A percentile compares a stretch with the other conserved stretches of the same genome.
Conservation (phyloP, 208 protist species). For the Crithidia acanthocephali region DNA sequence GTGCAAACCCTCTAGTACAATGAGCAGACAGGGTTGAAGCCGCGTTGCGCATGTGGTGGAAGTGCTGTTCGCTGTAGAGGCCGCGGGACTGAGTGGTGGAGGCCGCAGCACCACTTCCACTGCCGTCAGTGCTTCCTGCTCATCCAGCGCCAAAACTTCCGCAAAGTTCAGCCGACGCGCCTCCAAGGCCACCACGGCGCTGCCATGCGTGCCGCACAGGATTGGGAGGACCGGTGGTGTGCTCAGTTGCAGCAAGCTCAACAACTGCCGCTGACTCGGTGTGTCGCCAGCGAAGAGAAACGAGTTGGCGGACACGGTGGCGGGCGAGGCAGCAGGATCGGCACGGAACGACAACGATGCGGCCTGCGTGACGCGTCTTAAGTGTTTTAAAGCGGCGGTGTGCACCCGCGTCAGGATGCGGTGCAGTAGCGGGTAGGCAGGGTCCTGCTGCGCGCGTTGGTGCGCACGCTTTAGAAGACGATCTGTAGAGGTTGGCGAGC, state of each 20-base stretch:
- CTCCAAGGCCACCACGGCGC: slow-evolving; percentile 34
- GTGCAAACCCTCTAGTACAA: slow-evolving; percentile 53
- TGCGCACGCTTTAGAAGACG: background rate
- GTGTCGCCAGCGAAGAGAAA: slow-evolving; percentile 25
- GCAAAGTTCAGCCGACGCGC: slow-evolving; percentile 44
- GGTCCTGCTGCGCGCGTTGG: slow-evolving; percentile 5
- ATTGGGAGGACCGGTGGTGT: slow-evolving; percentile 13
- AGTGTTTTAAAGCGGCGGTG: slow-evolving; percentile 8
- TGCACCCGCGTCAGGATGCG: slow-evolving; percentile 16
- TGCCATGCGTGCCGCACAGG: slow-evolving; percentile 2
- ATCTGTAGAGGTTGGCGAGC: background rate
- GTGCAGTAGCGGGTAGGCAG: slow-evolving; percentile 29
- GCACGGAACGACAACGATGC: background rate
- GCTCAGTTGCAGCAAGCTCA: slow-evolving; percentile 15
- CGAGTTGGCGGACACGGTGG: background rate
- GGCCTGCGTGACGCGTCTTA: slow-evolving; percentile 1
- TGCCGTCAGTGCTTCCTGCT: slow-evolving; percentile 49
- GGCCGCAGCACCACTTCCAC: slow-evolving; percentile 38
- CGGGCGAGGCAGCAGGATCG: background rate
- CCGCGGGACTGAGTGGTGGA: slow-evolving; percentile 6
- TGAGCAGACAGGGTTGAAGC: slow-evolving; percentile 33
- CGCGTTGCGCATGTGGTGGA: background rate
- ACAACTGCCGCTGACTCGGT: slow-evolving; percentile 22
- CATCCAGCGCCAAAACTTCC: slow-evolving; percentile 50
- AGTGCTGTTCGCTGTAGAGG: background rate